A percentile compares a stretch with the other conserved stretches of the same genome.
Conservation (phyloP, 2,329 filamentous ascomycete species). For the Dothiorella sarmentorum region DNA sequence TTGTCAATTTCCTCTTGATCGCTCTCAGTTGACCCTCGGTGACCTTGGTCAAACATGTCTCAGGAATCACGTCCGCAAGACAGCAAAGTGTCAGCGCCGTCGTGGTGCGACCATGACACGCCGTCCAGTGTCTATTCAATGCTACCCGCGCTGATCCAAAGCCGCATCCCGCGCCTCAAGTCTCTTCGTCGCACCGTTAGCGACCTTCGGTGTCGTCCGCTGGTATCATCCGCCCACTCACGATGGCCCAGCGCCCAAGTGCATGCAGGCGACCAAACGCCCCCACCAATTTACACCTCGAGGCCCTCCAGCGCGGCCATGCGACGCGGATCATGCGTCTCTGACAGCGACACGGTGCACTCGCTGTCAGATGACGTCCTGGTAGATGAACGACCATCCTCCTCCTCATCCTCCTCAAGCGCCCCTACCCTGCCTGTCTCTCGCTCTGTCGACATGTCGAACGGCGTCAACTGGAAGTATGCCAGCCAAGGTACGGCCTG, state of each 20-base stretch:
- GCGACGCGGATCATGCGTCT: conserved; percentile 25
- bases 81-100: neutral
- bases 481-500: conserved; percentile 46
- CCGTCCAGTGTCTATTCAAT: conserved; percentile 53
- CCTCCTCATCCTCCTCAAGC: conserved; percentile 26
- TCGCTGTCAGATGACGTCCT: conserved; percentile 10
- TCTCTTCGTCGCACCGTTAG: conserved; percentile 43
- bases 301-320: conserved; percentile 24
- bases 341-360: conserved; percentile 7
- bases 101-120: conserved; percentile 1
- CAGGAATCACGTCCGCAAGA: neutral
- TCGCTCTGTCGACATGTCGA: conserved; percentile 29
- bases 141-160: conserved; percentile 53
- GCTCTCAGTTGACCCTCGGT: too few relatives aligned
- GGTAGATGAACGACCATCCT: conserved; percentile 9
- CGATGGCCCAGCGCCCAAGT: neutral
- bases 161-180: conserved; percentile 49
- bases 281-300: conserved; percentile 37
- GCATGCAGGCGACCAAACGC: conserved; percentile 28
- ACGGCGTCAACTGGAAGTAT: conserved; percentile 51
- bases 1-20: too few relatives aligned
- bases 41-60: neutral
- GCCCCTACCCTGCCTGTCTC: conserved; percentile 24
- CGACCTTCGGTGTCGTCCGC: conserved; percentile 25
- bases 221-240: conserved; percentile 12